A percentile compares a stretch with the other conserved stretches of the same genome.
phyloP scores from a whole-genome alignment of 75 land plant genomes.

The Isoetes taiwanensis region DNA sequence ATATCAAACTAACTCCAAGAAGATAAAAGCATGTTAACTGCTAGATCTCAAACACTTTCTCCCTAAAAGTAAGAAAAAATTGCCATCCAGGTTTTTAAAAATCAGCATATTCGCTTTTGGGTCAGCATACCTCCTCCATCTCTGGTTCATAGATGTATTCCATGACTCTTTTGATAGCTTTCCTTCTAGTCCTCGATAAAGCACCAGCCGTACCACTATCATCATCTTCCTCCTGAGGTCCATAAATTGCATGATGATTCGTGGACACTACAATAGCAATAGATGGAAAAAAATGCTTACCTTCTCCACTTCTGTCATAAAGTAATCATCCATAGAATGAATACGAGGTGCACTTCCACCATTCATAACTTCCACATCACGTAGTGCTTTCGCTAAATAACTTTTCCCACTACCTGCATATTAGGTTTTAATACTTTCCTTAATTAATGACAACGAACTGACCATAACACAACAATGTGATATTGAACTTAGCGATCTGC shows the following conservation, averaged over 20 bases:
- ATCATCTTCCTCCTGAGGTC: slow-evolving; percentile 37
- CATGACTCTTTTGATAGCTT: slow-evolving; percentile 48
- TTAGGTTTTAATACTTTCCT: no score
- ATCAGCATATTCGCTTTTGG: no score
- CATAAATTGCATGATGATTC: no score
- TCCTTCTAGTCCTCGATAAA: slow-evolving; percentile 33
- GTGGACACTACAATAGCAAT: background rate
- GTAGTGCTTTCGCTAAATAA: slow-evolving; percentile 65
- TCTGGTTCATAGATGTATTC: slow-evolving; percentile 88
- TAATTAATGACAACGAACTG: background rate
- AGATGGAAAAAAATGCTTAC: slow-evolving; percentile 18
- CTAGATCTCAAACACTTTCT: no score
- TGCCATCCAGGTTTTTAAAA: no score
- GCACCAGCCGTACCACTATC: slow-evolving; percentile 30
- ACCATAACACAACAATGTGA: background rate
- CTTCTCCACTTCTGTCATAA: slow-evolving; percentile 86
- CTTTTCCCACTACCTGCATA: slow-evolving; percentile 78
- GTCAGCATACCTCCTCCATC: slow-evolving; percentile 62
- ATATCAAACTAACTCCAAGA: no score
- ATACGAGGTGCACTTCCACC: slow-evolving; percentile 74
- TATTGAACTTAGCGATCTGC: background rate
- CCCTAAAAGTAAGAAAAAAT: no score
- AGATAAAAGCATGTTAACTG: no score
- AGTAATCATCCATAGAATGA: slow-evolving; percentile 91
- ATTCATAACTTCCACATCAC: slow-evolving; percentile 72